phyloP scores from a whole-genome alignment of 805 yeast species.

The Hyphopichia homilentoma region DNA sequence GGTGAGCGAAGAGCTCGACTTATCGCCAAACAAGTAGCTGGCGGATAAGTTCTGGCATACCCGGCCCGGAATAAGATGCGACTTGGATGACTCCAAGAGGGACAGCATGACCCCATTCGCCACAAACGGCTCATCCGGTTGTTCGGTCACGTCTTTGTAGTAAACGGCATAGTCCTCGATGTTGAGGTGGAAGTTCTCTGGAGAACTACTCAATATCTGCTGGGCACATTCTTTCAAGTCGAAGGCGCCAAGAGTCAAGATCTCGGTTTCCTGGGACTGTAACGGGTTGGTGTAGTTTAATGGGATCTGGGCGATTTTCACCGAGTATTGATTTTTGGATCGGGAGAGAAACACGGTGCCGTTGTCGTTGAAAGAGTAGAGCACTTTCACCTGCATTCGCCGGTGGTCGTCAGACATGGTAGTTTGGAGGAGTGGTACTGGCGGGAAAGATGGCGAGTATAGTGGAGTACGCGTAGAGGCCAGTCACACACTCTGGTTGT shows the following conservation, averaged over 20 bases:
- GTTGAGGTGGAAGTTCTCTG: conserved; percentile 38
- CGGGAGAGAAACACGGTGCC: conserved; percentile 41
- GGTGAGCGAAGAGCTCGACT: conserved; percentile 43
- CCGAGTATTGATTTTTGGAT: conserved; percentile 28
- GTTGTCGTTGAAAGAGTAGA: conserved; percentile 42
- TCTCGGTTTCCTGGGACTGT: conserved; percentile 17
- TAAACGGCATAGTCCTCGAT: conserved; percentile 43
- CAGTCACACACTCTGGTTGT: no score
- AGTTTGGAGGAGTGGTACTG: not conserved
- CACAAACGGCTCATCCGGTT: conserved; percentile 47
- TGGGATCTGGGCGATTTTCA: conserved; percentile 38
- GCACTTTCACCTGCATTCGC: conserved; percentile 43
- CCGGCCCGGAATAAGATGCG: conserved; percentile 44
- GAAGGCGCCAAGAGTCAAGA: conserved; percentile 39
- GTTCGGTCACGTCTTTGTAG: conserved; percentile 44
- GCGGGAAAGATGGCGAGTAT: no score
- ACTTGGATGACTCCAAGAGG: conserved; percentile 21
- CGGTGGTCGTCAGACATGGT: not conserved
- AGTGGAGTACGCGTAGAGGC: no score
- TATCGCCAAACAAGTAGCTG: conserved; percentile 36
- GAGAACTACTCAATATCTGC: conserved; percentile 36
- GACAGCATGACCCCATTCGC: conserved; percentile 37
- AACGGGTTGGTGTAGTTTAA: conserved; percentile 6
- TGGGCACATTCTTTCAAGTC: conserved; percentile 36
- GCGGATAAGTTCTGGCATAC: conserved; percentile 57